Evolutionary conservation across 768 basidiomycete genomes (phyloP), one percentile per base, ranked within the genome.

Genomic region (Botryobasidium botryosum): DNA sequence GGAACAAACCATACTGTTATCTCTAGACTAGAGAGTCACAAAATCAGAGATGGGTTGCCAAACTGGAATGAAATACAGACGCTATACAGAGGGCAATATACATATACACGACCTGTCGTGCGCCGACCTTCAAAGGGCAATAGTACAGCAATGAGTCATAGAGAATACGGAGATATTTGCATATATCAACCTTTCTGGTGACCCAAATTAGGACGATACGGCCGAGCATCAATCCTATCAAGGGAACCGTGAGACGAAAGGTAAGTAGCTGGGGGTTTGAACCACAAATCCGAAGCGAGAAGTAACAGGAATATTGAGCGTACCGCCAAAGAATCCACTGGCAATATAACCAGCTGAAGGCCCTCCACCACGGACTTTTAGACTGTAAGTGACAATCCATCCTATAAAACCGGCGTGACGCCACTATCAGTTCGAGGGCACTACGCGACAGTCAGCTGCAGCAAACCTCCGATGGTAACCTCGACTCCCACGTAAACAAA

Each of bases 401-500:
- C 59, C 53, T 35, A n/a, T n/a, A n/a, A n/a, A n/a, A n/a, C n/a
- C n/a, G n/a, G n/a, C n/a, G n/a, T n/a, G n/a, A n/a, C n/a, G n/a
- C n/a, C n/a, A n/a, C n/a, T n/a, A n/a, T n/a, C n/a, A n/a, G n/a
- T n/a, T n/a, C n/a, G n/a, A n/a, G n/a, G n/a, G n/a, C n/a, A n/a
- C n/a, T n/a, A n/a, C n/a, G n/a, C n/a, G n/a, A n/a, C n/a, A n/a
- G n/a, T n/a, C n/a, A n/a, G n/a, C n/a, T n/a, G n/a, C n/a, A n/a
- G n/a, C n/a, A n/a, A n/a, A n/a, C n/a, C n/a, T n/a, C n/a, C n/a
- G n/a, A n/a, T n/a, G n/a, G n/a, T n/a, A n/a, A n/a, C 52, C 79
- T n/a, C 79, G 2, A 76, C 69, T 7, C 79, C 79, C 18, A 80
- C 75, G 52, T 80, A 80, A 0, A 79, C 67, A 7, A 79, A 62